A percentile compares a stretch with the other conserved stretches of the same genome.
phyloP scores from a whole-genome alignment of 495 filamentous ascomycete genomes.

The Penicillium coprophilum region DNA sequence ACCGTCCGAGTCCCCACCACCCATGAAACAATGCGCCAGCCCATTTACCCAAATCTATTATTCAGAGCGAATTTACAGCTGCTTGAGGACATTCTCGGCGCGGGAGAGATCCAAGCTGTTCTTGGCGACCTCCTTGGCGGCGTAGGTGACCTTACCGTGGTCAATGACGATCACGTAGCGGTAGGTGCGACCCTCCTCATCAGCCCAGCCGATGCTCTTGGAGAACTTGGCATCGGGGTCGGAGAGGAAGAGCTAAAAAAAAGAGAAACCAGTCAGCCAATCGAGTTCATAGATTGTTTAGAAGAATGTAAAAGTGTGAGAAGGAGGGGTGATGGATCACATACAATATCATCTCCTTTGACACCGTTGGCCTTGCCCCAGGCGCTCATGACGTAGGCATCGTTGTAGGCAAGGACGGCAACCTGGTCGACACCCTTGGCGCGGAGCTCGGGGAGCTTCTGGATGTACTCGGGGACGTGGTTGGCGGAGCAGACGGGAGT shows the following conservation, averaged over 20 bases:
- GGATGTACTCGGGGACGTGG: slow-evolving; percentile 85
- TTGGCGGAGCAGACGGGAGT: slow-evolving; percentile 87
- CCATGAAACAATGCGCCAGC: slow-evolving; percentile 16
- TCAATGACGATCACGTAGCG: slow-evolving; percentile 87
- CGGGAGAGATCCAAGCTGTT: slow-evolving; percentile 59
- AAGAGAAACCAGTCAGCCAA: slow-evolving; percentile 10
- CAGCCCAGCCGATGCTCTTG: slow-evolving; percentile 79
- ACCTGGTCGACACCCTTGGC: slow-evolving; percentile 85
- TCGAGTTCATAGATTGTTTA: background rate
- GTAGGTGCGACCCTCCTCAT: slow-evolving; percentile 68
- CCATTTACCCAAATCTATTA: slow-evolving; percentile 8
- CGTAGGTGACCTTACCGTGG: slow-evolving; percentile 86
- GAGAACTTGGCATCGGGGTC: slow-evolving; percentile 77
- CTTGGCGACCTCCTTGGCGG: slow-evolving; percentile 71
- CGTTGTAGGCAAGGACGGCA: slow-evolving; percentile 84
- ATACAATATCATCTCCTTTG: slow-evolving; percentile 74
- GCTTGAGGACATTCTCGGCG: slow-evolving; percentile 30
- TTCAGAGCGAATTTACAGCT: slow-evolving; percentile 23
- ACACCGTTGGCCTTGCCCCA: slow-evolving; percentile 94
- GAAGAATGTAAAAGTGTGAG: background rate
- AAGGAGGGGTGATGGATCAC: slow-evolving; percentile 19
- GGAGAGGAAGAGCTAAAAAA: slow-evolving; percentile 76
- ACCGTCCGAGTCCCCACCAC: background rate
- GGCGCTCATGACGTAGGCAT: slow-evolving; percentile 88
- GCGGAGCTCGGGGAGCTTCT: slow-evolving; percentile 69